Evolutionary conservation across 345 rosid species (phyloP).

Genomic region (Gossypium ekmanianum): DNA sequence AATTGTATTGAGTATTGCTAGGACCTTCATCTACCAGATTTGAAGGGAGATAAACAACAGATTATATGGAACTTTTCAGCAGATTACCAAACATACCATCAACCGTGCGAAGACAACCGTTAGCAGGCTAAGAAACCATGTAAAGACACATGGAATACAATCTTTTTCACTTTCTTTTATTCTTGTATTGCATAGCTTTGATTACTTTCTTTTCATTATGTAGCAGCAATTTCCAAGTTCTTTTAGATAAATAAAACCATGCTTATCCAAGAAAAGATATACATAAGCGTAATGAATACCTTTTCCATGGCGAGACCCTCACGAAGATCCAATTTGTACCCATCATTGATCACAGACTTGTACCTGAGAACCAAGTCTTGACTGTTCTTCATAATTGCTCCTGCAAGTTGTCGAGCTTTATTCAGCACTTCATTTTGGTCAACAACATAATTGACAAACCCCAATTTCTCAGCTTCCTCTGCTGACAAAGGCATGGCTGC

Average conservation of each 20-base stretch:
- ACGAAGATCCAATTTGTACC: constrained; percentile 66
- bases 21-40: background rate
- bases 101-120: background rate
- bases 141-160: too few species aligned
- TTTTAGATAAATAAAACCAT: background rate
- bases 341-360: constrained; percentile 79
- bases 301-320: constrained; percentile 77
- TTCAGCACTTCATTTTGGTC: constrained; percentile 55
- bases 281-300: constrained; percentile 31
- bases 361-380: constrained; percentile 71
- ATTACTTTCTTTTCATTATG: too few species aligned
- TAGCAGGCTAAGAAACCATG: too few species aligned
- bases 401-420: constrained; percentile 67
- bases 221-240: too few species aligned
- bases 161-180: background rate
- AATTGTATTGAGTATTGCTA: background rate
- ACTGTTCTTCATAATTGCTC: constrained; percentile 61
- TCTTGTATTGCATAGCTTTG: too few species aligned
- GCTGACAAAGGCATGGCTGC: constrained; percentile 62
- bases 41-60: background rate
- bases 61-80: background rate
- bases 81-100: background rate
- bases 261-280: background rate
- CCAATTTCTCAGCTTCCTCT: constrained; percentile 80
- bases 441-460: constrained; percentile 79